Evolutionary conservation across 768 basidiomycete species (phyloP).

Genomic region (Tulasnella sp.): DNA sequence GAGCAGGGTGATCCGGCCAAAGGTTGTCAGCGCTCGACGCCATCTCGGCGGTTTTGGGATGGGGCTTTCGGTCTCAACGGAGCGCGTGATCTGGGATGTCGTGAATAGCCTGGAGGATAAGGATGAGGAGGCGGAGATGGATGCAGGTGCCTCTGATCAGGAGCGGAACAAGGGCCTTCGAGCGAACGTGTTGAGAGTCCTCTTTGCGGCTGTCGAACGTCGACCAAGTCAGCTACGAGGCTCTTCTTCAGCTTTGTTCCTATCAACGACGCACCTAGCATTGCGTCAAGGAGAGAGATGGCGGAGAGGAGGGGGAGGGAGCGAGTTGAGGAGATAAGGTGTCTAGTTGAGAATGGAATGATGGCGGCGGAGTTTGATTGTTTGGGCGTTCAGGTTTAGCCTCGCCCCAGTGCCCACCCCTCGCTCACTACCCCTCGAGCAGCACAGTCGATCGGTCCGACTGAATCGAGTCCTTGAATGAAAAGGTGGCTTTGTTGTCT

Average conservation of each 20-base stretch:
- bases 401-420: too few species aligned
- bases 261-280: not conserved
- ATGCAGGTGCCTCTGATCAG: not conserved
- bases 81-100: not conserved
- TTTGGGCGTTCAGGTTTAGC: not conserved
- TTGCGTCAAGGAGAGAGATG: not conserved
- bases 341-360: not conserved
- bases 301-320: not conserved
- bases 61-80: not conserved
- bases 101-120: not conserved
- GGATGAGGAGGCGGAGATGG: not conserved
- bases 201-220: not conserved
- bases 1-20: slow-evolving; percentile 72
- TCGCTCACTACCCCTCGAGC: too few species aligned
- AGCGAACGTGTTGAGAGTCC: slow-evolving; percentile 8
- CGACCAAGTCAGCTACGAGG: not conserved
- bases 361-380: not conserved
- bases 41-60: slow-evolving; percentile 35
- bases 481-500: too few species aligned
- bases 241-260: not conserved
- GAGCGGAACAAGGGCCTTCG: not conserved
- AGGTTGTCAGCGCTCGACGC: slow-evolving; percentile 43
- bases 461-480: too few species aligned
- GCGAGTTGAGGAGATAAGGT: not conserved
- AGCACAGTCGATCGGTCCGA: too few species aligned